These are phyloP conservation scores for Pseudocercospora cruenta DNA, from an alignment of 2,329 filamentous ascomycete species.

Conservation along the genomic window DNA sequence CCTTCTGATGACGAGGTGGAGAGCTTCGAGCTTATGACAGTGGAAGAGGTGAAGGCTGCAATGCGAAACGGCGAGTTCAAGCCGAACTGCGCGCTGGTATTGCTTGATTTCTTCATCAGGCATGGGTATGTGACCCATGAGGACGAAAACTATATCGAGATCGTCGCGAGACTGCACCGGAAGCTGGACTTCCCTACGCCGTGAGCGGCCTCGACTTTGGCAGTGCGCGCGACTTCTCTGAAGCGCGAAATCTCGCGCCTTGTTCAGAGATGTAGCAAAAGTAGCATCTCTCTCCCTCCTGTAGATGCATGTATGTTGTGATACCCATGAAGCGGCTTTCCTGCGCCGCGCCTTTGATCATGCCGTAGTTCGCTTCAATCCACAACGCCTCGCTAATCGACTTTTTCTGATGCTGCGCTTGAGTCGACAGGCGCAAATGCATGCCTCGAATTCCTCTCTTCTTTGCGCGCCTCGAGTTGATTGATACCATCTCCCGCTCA, in stretches of 20 bases:
- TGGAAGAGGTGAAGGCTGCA: conserved; percentile 74
- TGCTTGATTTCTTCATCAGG: conserved; percentile 88
- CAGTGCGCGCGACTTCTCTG: not conserved
- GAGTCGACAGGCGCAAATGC: not conserved
- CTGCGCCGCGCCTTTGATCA: conserved; percentile 1
- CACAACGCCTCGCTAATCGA: conserved; percentile 38
- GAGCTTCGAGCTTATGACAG: conserved; percentile 74
- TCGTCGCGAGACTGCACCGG: conserved; percentile 75
- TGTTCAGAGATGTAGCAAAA: not conserved
- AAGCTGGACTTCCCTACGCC: conserved; percentile 71
- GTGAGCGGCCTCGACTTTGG: conserved; percentile 22
- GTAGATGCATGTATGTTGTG: conserved; percentile 9
- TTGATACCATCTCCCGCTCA: not conserved
- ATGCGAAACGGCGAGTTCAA: conserved; percentile 80
- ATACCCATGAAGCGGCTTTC: conserved; percentile 20
- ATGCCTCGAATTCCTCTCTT: not conserved
- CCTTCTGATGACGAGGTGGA: conserved; percentile 90
- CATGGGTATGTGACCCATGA: conserved; percentile 78
- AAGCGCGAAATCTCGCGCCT: not conserved
- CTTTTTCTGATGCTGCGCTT: not conserved
- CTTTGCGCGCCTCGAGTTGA: not conserved
- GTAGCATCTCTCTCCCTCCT: conserved; percentile 2
- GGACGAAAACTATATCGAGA: conserved; percentile 77
- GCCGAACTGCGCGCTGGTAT: conserved; percentile 82
- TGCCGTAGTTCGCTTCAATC: conserved; percentile 1